A percentile compares a stretch with the other conserved stretches of the same genome.
These are phyloP conservation scores for Lachnellula arida DNA, from an alignment of 2,329 filamentous ascomycete genomes.

Conservation along the genomic window DNA sequence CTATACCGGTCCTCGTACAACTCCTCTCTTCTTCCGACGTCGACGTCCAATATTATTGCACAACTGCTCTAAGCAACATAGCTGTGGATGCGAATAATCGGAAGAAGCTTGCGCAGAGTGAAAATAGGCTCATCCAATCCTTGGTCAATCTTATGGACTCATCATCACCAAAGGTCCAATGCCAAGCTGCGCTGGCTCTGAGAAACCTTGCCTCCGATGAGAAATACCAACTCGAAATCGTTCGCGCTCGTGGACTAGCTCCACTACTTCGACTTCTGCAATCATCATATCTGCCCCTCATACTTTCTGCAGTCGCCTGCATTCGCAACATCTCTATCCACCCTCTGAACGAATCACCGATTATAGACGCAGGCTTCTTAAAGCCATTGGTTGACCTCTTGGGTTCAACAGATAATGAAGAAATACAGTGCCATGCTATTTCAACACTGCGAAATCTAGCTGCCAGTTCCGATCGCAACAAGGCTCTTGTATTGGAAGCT, in stretches of 20 bases:
- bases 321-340: constrained; percentile 99
- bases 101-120: constrained; percentile 84
- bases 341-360: constrained; percentile 93
- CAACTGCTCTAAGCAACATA: constrained; percentile 96
- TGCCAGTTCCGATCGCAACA: constrained; percentile 95
- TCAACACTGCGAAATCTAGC: constrained; percentile 93
- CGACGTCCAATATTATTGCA: constrained; percentile 99
- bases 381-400: constrained; percentile 90
- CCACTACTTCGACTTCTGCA: constrained; percentile 86
- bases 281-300: constrained; percentile 91
- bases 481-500: constrained; percentile 92
- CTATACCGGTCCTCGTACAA: constrained; percentile 96
- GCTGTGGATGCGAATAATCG: constrained; percentile 90
- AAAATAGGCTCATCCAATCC: constrained; percentile 87
- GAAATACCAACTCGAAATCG: constrained; percentile 97
- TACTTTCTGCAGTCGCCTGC: constrained; percentile 93
- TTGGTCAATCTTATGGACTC: constrained; percentile 97
- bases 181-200: constrained; percentile 89
- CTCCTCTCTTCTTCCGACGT: constrained; percentile 89
- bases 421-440: constrained; percentile 98
- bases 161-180: constrained; percentile 94
- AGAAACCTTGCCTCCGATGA: constrained; percentile 96
- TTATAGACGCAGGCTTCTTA: constrained; percentile 95
- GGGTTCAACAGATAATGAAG: constrained; percentile 94
- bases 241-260: constrained; percentile 77